A percentile compares a stretch with the other conserved stretches of the same genome.
Conservation (phyloP, 441 rosid species). For the Eruca vesicaria region DNA sequence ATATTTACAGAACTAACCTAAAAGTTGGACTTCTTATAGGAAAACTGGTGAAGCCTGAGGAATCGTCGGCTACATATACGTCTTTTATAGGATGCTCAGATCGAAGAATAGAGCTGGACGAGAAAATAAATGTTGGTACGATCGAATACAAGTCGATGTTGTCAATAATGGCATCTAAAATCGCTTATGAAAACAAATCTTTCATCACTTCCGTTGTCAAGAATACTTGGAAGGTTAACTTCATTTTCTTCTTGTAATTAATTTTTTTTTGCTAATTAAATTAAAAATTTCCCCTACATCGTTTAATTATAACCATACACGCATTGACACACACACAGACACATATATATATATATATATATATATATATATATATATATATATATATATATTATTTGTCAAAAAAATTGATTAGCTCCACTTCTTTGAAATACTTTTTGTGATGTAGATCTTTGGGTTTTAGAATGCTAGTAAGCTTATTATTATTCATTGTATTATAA, state of each 20-base stretch:
- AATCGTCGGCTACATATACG: conserved; percentile 26
- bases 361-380: too few relatives aligned
- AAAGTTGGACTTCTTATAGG: conserved; percentile 30
- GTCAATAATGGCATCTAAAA: conserved; percentile 57
- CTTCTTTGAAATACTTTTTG: not conserved
- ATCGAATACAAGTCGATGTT: conserved; percentile 41
- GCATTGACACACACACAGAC: not conserved
- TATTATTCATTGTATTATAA: not conserved
- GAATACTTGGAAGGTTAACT: conserved; percentile 50
- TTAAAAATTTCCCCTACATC: not conserved
- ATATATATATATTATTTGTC: too few relatives aligned
- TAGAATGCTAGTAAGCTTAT: not conserved
- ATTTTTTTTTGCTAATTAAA: not conserved
- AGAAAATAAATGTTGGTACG: conserved; percentile 31
- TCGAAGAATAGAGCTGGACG: conserved; percentile 38
- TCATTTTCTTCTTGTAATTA: not conserved
- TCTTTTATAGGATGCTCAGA: conserved; percentile 44
- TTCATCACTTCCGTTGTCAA: conserved; percentile 40
- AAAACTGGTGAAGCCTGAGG: conserved; percentile 31
- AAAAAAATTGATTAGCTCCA: not conserved
- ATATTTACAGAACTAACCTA: not conserved
- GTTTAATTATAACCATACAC: not conserved
- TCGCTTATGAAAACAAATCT: conserved; percentile 50
- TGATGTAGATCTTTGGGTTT: not conserved
- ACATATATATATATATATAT: too few relatives aligned